Evolutionary conservation across 2,329 filamentous ascomycete species (phyloP), one percentile per base, ranked within the genome.

Genomic region (Monilinia laxa): DNA sequence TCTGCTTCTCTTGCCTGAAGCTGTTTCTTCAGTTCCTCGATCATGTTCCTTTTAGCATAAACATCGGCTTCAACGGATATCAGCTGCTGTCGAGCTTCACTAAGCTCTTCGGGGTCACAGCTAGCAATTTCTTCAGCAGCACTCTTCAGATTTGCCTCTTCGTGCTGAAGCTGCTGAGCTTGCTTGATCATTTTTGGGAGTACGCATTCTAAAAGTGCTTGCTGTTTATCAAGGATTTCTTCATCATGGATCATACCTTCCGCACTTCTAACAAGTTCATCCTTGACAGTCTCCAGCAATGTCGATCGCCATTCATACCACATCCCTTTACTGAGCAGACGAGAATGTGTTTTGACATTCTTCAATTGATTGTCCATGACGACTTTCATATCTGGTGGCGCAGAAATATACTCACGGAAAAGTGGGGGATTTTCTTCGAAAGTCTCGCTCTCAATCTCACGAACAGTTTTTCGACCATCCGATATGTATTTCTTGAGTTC

Each of bases 221-320:
- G 87, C 73, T 93, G 89, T 75, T 88, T 83, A 16, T 82, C 78
- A 10, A 99, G 77, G 2, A 86, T 74, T 65, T 84, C 81, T 63
- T 91, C 87, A 72, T 99, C 95, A 1, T 81, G 80, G 57, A 87
- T 84, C 86, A 99, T 92, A 25, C 89, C 92, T 66, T 90, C 85
- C 1, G 86, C 82, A 67, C 93, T 95, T 68, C 85, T 87, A 65
- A 90, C 78, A 3, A 98, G 84, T 4, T 91, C 93, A 72, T 92
- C 88, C 75, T 90, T 93, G 49, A 99, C 92, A 90, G 70, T 89
- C 80, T 93, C 84, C 40, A 91, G 88, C 31, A 98, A 84, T 74
- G 95, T 94, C 83, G 91, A 94, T 52, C 95, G 89, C 95, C 95
- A 99, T 75, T 94, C 90, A 77, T 99, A 99, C 95, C 95, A 99